Conservation (phyloP, 805 yeast genomes). For the Debaryomyces hansenii region DNA sequence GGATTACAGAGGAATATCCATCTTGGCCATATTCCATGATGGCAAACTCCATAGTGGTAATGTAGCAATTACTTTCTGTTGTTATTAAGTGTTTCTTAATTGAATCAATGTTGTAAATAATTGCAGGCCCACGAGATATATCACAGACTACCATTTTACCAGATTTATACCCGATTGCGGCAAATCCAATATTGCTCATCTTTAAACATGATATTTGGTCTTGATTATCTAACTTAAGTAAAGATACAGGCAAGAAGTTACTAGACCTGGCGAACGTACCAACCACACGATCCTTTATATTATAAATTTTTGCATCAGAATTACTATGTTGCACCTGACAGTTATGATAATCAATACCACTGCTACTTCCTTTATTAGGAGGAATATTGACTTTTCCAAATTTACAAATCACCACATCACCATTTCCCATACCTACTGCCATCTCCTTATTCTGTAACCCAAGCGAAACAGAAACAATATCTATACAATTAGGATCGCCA, state of each 20-base stretch:
- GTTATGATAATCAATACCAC: conserved; percentile 22
- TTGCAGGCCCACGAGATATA: conserved; percentile 69
- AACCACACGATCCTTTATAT: conserved; percentile 57
- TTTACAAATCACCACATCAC: conserved; percentile 74
- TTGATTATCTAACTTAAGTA: conserved; percentile 35
- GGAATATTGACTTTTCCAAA: conserved; percentile 45
- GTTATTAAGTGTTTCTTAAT: conserved; percentile 31
- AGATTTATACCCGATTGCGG: conserved; percentile 71
- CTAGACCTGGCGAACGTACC: conserved; percentile 29
- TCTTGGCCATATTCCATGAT: conserved; percentile 69
- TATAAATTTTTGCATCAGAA: conserved; percentile 40
- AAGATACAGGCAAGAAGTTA: conserved; percentile 33
- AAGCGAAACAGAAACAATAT: conserved; percentile 63
- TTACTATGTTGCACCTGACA: conserved; percentile 33
- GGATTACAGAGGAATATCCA: conserved; percentile 65
- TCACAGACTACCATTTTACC: conserved; percentile 80
- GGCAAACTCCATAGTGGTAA: conserved; percentile 71
- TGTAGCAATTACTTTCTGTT: conserved; percentile 29
- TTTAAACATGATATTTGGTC: conserved; percentile 57
- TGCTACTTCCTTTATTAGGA: conserved; percentile 10
- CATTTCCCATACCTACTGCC: conserved; percentile 63
- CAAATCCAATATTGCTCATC: conserved; percentile 79
- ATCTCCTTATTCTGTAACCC: conserved; percentile 78
- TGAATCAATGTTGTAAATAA: conserved; percentile 46
- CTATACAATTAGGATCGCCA: conserved; percentile 33